These are phyloP conservation scores for Cystobasidium onofrii DNA, from an alignment of 768 basidiomycete genomes.

Conservation along the genomic window DNA sequence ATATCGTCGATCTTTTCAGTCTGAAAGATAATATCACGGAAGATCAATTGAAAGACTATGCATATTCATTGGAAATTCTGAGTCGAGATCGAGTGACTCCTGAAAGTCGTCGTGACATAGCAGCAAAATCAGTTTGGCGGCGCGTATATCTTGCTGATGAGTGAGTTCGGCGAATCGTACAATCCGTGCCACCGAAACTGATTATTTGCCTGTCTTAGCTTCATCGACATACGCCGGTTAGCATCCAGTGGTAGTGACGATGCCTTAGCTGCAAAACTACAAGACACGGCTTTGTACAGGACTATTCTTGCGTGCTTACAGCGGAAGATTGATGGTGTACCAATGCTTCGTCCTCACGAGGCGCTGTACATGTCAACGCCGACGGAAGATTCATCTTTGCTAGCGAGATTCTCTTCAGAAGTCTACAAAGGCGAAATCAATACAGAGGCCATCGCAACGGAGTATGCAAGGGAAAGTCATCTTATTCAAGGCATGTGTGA, in stretches of 20 bases:
- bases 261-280: conserved; percentile 63
- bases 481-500: conserved; percentile 40
- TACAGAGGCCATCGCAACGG: conserved; percentile 42
- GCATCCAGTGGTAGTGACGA: conserved; percentile 58
- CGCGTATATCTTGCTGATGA: conserved; percentile 80
- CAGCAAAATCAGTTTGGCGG: conserved; percentile 73
- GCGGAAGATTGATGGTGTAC: conserved; percentile 33
- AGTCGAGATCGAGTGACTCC: conserved; percentile 55
- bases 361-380: conserved; percentile 39
- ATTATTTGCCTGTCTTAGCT: conserved; percentile 51
- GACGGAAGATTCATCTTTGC: conserved; percentile 43
- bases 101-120: conserved; percentile 59
- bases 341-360: conserved; percentile 39
- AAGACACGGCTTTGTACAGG: conserved; percentile 63
- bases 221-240: conserved; percentile 64
- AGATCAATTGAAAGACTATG: conserved; percentile 55
- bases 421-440: background rate
- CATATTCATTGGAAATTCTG: conserved; percentile 34
- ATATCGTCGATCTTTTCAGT: conserved; percentile 70
- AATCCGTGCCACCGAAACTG: background rate
- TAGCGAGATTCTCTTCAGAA: conserved; percentile 37
- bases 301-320: conserved; percentile 49
- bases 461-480: conserved; percentile 44
- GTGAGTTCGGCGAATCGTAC: conserved; percentile 50
- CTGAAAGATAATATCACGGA: conserved; percentile 64